Percentiles rank a stretch among this genome's conserved stretches.
These are phyloP conservation scores for Schizochytrium sp. DNA, from an alignment of 108 stramenopile species.

Conservation along the genomic window DNA sequence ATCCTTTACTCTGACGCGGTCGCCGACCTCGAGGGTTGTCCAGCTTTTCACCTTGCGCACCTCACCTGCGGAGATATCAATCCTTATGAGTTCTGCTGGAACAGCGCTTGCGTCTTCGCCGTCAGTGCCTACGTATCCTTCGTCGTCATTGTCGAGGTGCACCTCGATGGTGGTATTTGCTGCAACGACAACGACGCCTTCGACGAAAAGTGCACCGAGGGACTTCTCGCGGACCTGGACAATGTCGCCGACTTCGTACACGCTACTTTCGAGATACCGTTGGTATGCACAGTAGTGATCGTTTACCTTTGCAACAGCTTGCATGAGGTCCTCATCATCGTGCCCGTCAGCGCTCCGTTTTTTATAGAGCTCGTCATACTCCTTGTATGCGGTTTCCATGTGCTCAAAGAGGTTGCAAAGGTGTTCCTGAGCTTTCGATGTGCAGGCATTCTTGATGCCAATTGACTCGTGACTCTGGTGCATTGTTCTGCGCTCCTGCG, in stretches of 20 bases:
- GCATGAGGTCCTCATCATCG: neutral
- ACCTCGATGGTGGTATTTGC: neutral
- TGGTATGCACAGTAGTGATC: neutral
- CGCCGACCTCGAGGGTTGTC: neutral
- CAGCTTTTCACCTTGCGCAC: neutral
- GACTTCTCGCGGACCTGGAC: neutral
- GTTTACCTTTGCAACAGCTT: neutral
- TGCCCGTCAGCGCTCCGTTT: neutral
- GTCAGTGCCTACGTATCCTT: too few relatives aligned
- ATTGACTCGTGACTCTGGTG: neutral
- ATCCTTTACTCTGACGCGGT: constrained; percentile 4
- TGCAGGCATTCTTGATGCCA: neutral
- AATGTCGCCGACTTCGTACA: neutral
- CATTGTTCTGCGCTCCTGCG: neutral
- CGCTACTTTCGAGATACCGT: neutral
- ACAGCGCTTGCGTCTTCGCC: too few relatives aligned
- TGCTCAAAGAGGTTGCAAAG: neutral
- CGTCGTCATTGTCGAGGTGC: neutral
- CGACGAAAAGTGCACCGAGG: neutral
- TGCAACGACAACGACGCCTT: neutral
- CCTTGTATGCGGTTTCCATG: neutral
- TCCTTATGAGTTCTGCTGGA: neutral
- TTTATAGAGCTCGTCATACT: neutral
- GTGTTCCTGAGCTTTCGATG: neutral
- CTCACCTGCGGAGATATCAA: neutral